Base-by-base conservation (phyloP, 345 rosid species). In the Populus pruinosa region DNA sequence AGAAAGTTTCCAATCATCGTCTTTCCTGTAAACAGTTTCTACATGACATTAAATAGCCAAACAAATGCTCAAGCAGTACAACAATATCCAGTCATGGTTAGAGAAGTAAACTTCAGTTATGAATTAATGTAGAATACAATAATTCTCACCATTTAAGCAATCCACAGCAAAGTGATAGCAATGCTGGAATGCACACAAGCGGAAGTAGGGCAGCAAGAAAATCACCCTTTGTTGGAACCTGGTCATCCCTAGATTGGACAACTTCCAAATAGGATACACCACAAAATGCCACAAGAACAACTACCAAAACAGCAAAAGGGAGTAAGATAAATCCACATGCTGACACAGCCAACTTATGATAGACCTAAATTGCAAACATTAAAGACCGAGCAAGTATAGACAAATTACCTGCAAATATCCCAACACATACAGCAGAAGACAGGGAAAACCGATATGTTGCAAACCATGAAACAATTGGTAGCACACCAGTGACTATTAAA, bases 141-240 rank as follows among this genome's bases (percentile, higher is more conserved):
- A 38, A 67, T 63, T 66, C 88, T 78, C 77, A 96, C 99, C 99
- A 96, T 89, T 94, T 96, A 76, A 92, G 88, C 84, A 91, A 88
- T 82, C 99, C 99, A 86, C 91, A 88, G 82, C 94, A 88, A 80
- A 96, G 93, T 35, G 97, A 88, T 41, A 96, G 86, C 55, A 94
- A 62, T 35, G 99, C 99, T 23, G 99, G 99, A 78, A 92, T 89
- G 88, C 99, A 91, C 77, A 91, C 87, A 80, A 96, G 87, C 83
- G 99, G 99, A 86, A 96, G 97, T 69, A 96, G 88, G 72, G 99
- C 93, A 75, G 98, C 98, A 81, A 96, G 95, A 83, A 96, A 96
- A 87, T 96, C 98, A 27, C 88, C 92, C 81, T 83, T 87, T 29
- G 97, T 92, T 66, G 98, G 98, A 79, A 86, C 90, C 81, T 94